phyloP scores from a whole-genome alignment of 1,284 basidiomycete genomes.

The Ganoderma lingzhi region DNA sequence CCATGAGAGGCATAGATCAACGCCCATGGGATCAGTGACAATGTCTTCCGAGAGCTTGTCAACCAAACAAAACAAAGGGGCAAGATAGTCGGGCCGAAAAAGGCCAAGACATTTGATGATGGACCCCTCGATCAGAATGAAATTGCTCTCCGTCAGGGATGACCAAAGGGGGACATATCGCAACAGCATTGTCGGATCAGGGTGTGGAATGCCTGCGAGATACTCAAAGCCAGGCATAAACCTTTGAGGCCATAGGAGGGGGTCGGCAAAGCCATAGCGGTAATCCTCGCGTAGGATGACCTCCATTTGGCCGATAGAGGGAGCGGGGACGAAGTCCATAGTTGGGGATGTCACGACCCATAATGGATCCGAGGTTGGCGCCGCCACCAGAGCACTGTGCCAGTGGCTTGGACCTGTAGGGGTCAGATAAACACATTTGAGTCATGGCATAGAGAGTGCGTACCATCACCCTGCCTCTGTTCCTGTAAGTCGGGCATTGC shows the following conservation, averaged over 20 bases:
- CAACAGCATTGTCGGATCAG: background rate
- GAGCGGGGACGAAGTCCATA: conserved; percentile 15
- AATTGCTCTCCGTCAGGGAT: conserved; percentile 1
- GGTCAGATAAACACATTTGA: too few relatives aligned
- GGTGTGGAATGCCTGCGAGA: background rate
- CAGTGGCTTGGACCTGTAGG: too few relatives aligned
- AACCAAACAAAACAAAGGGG: conserved; percentile 4
- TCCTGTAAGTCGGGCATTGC: too few relatives aligned
- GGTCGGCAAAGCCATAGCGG: conserved; percentile 19
- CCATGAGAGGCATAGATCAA: too few relatives aligned
- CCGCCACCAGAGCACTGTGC: background rate
- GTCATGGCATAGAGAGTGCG: too few relatives aligned
- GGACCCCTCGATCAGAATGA: background rate
- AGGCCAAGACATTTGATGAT: conserved; percentile 13
- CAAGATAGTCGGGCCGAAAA: background rate
- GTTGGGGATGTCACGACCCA: conserved; percentile 22
- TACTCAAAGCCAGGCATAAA: conserved; percentile 8
- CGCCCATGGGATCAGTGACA: background rate
- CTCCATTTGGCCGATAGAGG: conserved; percentile 7
- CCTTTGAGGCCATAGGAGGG: conserved; percentile 22
- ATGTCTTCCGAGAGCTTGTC: background rate
- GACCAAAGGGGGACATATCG: conserved; percentile 10
- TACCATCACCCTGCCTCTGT: too few relatives aligned
- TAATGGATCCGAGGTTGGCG: background rate
- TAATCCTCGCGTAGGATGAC: conserved; percentile 18